Evolutionary conservation across 768 basidiomycete species (phyloP), one percentile per base, ranked within the genome.

Genomic region (Trametes sanguinea): DNA sequence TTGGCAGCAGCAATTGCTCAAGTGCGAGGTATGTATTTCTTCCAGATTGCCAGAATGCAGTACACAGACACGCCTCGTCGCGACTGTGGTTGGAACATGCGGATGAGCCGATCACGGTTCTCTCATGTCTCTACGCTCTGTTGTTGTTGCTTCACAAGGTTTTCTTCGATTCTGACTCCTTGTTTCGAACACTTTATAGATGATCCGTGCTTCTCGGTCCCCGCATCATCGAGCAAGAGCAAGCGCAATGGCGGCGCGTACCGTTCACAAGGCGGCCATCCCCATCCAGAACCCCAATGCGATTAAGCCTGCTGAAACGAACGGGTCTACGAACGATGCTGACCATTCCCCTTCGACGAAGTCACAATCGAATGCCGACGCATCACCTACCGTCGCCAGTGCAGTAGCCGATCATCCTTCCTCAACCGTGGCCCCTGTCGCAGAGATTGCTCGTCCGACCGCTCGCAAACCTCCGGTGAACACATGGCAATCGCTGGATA

Each of bases 141-240:
- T 37, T 2, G 35, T 37, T 37, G 6, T 37, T 6, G 6, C 35
- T 37, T 37, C 35, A 37, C 35, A 37, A 37, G 11, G 6, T 11
- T 6, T 37, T 2, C 35, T 61, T 56, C 48, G 61, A 51, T 50
- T 57, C 67, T 67, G 69, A 68, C 64, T 44, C 10, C 63, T 45
- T 16, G 52, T 42, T 61, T 58, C 58, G 62, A 40, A 46, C 37
- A 39, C 17, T 27, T 33, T 61, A 2, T 60, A 95, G 92, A 86
- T 92, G 78, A 85, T 90, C 63, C 88, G 96, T 69, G 84, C 87
- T 37, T 88, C 92, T 29, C 87, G 90, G 60, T 89, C 92, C 2
- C 93, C 94, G 0, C 95, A 98, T 73, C 95, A 97, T 71, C 88
- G 96, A 56, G 97, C 97, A 11, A 84, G 95, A 51, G 90, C 94